Base-by-base conservation (phyloP, 495 filamentous ascomycete species). In the Hypoxylon fragiforme region DNA sequence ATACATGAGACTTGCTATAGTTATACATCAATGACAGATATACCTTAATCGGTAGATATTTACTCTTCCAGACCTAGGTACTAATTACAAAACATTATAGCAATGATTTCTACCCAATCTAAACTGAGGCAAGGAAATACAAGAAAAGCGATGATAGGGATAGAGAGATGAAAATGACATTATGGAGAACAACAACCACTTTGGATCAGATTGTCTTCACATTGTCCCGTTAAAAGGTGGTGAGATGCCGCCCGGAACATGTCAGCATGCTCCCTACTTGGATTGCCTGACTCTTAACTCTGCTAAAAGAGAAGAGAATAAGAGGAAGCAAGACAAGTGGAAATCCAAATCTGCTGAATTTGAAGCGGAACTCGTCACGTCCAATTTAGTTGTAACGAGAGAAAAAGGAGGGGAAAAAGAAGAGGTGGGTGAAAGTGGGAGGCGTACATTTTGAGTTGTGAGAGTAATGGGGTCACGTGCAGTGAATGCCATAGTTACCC, bases 131-230 rank as follows among this genome's bases (percentile, higher is more conserved):
- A n/a, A n/a, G 24, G 24, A 9, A 9, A 28, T 28, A 47, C 3
- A 50, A 47, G 15, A 60, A 39, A 35, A 38, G 18, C 38, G 34
- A 48, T 24, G 8, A n/a, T 4, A 51, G 38, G 14, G 13, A 39
- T 8, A 49, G 19, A 41, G 26, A 36, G 34, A 52, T 15, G 56
- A 42, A 38, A 53, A 32, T 20, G 39, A 24, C 38, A 46, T 28
- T 9, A 28, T 9, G 24, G 9, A 4, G 24, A 9, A 28, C 4
- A 41, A 54, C 73, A 75, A 74, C 71, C 21, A 31, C 34, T 36
- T 77, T 74, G 77, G 73, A 77, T 84, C 79, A 82, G 78, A 79
- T 72, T n/a, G 57, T 65, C 68, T 74, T 80, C 74, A 81, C 61
- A 81, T 75, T 81, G 78, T 74, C 73, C 73, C 65, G 73, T 70